These are phyloP conservation scores for Sporopachydermia cereana DNA, from an alignment of 1,139 yeast species.

Conservation along the genomic window DNA sequence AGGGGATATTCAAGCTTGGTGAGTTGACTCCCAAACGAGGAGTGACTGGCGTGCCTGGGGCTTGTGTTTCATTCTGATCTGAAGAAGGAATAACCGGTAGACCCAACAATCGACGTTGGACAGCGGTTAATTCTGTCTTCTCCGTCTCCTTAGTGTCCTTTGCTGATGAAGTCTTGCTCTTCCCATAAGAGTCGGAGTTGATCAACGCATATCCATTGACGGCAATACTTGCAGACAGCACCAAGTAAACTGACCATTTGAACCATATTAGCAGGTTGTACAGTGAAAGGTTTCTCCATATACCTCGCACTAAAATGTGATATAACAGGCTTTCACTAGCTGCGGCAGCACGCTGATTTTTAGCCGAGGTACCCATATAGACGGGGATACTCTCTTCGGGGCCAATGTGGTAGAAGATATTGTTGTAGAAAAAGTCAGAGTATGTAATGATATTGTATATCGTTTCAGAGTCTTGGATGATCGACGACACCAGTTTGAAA, in stretches of 20 bases:
- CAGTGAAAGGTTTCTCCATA: slow-evolving; percentile 1
- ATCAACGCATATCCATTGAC: not conserved
- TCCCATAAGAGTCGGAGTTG: too few species aligned
- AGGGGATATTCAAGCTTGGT: not conserved
- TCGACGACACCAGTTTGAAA: not conserved
- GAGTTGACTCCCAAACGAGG: not conserved
- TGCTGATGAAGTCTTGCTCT: too few species aligned
- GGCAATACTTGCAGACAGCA: not conserved
- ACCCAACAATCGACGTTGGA: slow-evolving; percentile 33
- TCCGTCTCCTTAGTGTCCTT: too few species aligned
- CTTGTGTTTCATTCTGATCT: not conserved
- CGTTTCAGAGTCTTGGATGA: not conserved
- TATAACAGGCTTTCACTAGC: not conserved
- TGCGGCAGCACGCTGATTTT: not conserved
- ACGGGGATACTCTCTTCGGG: not conserved
- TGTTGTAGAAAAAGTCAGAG: not conserved
- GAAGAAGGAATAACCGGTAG: slow-evolving; percentile 20
- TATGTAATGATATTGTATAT: not conserved
- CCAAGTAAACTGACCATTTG: not conserved
- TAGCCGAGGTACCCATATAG: not conserved
- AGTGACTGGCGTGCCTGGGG: not conserved
- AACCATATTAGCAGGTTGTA: not conserved
- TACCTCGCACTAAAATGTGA: not conserved
- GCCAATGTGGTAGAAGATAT: not conserved
- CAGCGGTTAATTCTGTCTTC: slow-evolving; percentile 28